phyloP scores from a whole-genome alignment of 2,329 filamentous ascomycete genomes.

The Exophiala oligosperma region DNA sequence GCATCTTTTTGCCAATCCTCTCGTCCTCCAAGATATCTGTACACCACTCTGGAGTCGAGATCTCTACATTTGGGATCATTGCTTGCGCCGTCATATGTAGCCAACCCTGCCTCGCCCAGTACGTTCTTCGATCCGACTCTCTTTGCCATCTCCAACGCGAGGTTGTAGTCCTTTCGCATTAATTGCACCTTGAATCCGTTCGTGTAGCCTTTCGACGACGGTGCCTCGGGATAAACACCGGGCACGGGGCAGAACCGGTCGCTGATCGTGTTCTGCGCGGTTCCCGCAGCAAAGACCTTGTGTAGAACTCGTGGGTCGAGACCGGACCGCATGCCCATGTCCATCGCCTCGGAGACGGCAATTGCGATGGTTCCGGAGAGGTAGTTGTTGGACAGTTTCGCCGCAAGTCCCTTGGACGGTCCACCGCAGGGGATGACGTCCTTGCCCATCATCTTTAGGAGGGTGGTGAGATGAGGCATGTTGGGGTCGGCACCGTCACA shows the following conservation, averaged over 20 bases:
- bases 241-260: slow-evolving; percentile 55
- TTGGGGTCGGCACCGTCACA: slow-evolving; percentile 48
- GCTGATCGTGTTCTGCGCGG: slow-evolving; percentile 53
- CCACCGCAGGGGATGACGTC: slow-evolving; percentile 56
- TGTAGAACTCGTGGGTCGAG: slow-evolving; percentile 56
- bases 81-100: slow-evolving; percentile 54
- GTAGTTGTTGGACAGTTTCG: slow-evolving; percentile 64
- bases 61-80: slow-evolving; percentile 53
- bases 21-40: slow-evolving; percentile 47
- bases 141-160: slow-evolving; percentile 58
- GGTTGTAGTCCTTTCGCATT: slow-evolving; percentile 60
- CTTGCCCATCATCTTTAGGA: slow-evolving; percentile 56
- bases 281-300: slow-evolving; percentile 53
- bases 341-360: slow-evolving; percentile 58
- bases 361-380: slow-evolving; percentile 60
- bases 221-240: slow-evolving; percentile 49
- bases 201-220: slow-evolving; percentile 50
- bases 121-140: slow-evolving; percentile 51
- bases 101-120: slow-evolving; percentile 52
- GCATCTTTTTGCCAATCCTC: slow-evolving; percentile 35
- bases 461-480: slow-evolving; percentile 41
- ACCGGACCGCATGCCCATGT: slow-evolving; percentile 60
- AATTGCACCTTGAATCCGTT: slow-evolving; percentile 61
- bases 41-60: slow-evolving; percentile 60
- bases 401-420: slow-evolving; percentile 56